A percentile compares a stretch with the other conserved stretches of the same genome.
phyloP scores from a whole-genome alignment of 805 yeast genomes.

The Wickerhamiella shivajii region DNA sequence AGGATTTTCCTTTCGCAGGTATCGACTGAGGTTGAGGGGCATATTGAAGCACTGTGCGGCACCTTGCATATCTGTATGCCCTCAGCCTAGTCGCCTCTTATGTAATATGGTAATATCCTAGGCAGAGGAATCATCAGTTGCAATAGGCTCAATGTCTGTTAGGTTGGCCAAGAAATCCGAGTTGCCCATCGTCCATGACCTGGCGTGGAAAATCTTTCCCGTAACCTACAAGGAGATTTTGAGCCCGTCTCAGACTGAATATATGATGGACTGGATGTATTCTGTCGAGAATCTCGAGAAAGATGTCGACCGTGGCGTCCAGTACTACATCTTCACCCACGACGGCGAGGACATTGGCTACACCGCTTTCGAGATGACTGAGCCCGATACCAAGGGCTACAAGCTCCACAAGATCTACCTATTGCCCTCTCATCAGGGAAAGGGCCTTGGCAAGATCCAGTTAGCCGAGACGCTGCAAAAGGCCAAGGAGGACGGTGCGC shows the following conservation, averaged over 20 bases:
- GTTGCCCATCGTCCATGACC: background rate
- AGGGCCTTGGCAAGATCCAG: constrained; percentile 6
- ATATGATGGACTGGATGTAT: constrained; percentile 7
- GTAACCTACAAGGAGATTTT: constrained; percentile 4
- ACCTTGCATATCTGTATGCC: too few relatives aligned
- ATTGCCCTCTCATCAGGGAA: constrained; percentile 1
- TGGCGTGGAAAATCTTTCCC: constrained; percentile 4
- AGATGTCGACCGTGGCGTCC: constrained; percentile 3
- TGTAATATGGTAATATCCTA: too few relatives aligned
- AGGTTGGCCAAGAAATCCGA: too few relatives aligned
- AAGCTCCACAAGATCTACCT: constrained; percentile 8
- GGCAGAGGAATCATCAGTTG: too few relatives aligned
- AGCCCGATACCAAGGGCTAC: background rate
- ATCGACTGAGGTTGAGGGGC: too few relatives aligned
- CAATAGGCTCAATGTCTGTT: too few relatives aligned
- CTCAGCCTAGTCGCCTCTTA: too few relatives aligned
- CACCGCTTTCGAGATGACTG: constrained; percentile 2
- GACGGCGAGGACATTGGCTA: constrained; percentile 4
- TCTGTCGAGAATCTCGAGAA: background rate
- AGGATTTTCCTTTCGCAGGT: too few relatives aligned
- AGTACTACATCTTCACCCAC: background rate
- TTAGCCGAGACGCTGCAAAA: background rate
- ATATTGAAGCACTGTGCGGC: too few relatives aligned
- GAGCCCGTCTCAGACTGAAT: constrained; percentile 4
- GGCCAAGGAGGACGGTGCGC: constrained; percentile 1